Conservation (phyloP, 73 alveolate species). For the Paramecium octaurelia region DNA sequence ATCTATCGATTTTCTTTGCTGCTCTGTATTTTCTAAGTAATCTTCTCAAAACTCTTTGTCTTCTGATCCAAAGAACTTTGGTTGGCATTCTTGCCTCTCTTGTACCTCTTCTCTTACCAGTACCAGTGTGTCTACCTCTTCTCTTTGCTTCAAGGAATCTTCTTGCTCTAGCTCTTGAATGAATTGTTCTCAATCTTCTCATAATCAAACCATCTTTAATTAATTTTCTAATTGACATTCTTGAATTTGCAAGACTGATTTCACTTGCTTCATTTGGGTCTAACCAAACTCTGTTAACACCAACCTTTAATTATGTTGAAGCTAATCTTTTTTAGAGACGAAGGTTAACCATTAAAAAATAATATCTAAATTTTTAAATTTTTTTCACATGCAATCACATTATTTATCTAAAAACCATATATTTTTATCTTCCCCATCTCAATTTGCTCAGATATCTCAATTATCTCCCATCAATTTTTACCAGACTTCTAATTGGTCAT, state of each 20-base stretch:
- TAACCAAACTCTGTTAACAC: slow-evolving; percentile 93
- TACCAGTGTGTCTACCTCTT: slow-evolving; percentile 94
- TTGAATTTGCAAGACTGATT: slow-evolving; percentile 92
- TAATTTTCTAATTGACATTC: slow-evolving; percentile 89
- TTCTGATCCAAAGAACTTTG: slow-evolving; percentile 96
- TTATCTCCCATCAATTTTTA: neutral
- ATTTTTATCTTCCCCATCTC: neutral
- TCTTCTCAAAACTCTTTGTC: slow-evolving; percentile 98
- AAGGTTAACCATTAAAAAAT: slow-evolving; percentile 78
- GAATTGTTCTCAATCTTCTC: slow-evolving; percentile 94
- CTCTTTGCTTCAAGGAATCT: slow-evolving; percentile 82
- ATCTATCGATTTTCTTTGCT: slow-evolving; percentile 94
- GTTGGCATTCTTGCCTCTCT: slow-evolving; percentile 98
- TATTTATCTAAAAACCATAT: neutral
- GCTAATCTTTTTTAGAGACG: slow-evolving; percentile 88
- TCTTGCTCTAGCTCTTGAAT: slow-evolving; percentile 95
- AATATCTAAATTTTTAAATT: slow-evolving; percentile 17
- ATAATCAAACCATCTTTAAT: slow-evolving; percentile 95
- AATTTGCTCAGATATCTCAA: neutral
- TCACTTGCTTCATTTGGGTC: slow-evolving; percentile 98
- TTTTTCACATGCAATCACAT: neutral
- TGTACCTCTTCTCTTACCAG: slow-evolving; percentile 97
- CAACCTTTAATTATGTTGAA: slow-evolving; percentile 90
- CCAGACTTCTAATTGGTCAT: neutral
- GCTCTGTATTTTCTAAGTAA: slow-evolving; percentile 96